These are phyloP conservation scores for Pyricularia sp. DNA, from an alignment of 2,329 filamentous ascomycete species.

Conservation along the genomic window DNA sequence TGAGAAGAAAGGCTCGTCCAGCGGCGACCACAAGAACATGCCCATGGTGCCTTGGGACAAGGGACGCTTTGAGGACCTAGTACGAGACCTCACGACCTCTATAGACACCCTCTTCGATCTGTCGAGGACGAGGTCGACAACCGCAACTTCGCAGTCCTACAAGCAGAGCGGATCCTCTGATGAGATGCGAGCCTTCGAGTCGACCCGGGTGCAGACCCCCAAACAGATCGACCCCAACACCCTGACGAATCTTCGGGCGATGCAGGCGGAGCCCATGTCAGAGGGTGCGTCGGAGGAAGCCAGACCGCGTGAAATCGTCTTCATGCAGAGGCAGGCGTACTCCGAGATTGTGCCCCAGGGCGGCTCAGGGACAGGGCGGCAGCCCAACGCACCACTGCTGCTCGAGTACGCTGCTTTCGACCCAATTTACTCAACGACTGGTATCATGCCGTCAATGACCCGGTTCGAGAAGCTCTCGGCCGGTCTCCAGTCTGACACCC, in stretches of 20 bases:
- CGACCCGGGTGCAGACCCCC: conserved; percentile 51
- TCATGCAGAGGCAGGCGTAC: conserved; percentile 43
- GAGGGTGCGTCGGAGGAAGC: conserved; percentile 18
- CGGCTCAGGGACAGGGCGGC: conserved; percentile 20
- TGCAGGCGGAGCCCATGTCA: conserved; percentile 28
- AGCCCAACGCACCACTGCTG: conserved; percentile 47
- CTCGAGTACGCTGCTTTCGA: conserved; percentile 63
- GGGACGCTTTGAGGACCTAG: conserved; percentile 63
- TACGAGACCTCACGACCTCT: conserved; percentile 64
- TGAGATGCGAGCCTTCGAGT: conserved; percentile 44
- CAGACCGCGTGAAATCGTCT: conserved; percentile 35
- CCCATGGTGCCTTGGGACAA: conserved; percentile 58
- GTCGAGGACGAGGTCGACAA: conserved; percentile 52
- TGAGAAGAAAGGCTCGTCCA: conserved; percentile 6
- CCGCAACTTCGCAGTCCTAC: conserved; percentile 23
- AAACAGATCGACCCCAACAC: conserved; percentile 47
- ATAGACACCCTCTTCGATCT: conserved; percentile 75
- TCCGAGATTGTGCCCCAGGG: conserved; percentile 32
- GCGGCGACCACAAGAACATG: conserved; percentile 33
- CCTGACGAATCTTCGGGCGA: conserved; percentile 37
- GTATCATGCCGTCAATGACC: conserved; percentile 55
- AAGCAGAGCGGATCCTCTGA: conserved; percentile 29
- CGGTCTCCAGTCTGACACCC: conserved; percentile 44
- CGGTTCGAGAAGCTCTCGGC: conserved; percentile 54
- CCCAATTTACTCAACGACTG: conserved; percentile 50